Base-by-base conservation (phyloP, 768 basidiomycete genomes). In the Macrocybe gigantea region DNA sequence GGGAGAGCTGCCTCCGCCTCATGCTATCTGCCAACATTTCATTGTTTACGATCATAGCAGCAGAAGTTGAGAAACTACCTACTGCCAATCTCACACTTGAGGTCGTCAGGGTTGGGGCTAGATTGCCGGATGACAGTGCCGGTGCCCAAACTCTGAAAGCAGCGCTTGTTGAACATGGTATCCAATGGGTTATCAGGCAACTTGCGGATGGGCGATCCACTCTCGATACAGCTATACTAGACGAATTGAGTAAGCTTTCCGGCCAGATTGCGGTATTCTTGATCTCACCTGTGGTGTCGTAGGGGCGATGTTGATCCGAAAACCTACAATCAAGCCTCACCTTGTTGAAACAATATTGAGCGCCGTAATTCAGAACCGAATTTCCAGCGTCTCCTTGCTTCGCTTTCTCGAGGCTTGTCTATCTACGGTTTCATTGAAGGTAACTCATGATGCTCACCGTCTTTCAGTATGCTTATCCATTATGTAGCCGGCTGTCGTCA, bases 281-380 rank as follows among this genome's bases (percentile, higher is more conserved):
- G 2, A 22, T 22, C 22, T 22, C 22, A 22, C 22, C 1, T 22
- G 22, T 22, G 4, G 22, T 4, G 4, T 22, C 22, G 22, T 22
- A 22, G 22, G 2, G 2, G 22, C 22, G 22, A 22, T 22, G 22
- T 4, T 22, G 22, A 22, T 4, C 4, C 6, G 8, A 44, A n/a
- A 13, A 13, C 5, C 4, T 44, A 32, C 42, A 33, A 56, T 77
- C 33, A 84, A 84, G 52, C 53, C 71, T 1, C 79, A 86, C 53
- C 59, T 85, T 7, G 81, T 79, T 1, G 93, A 96, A 50, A 83
- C 88, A 1, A 62, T 92, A 12, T 53, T 93, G 13, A 77, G 77
- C 6, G 77, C 79, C 1, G 68, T 79, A 12, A 69, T 88, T 38
- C 85, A 84, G 59, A 68, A 76, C 48, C 75, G 75, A n/a, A 65